These are phyloP conservation scores for Arabidopsis lyrata DNA, from an alignment of 441 rosid species.

Conservation along the genomic window DNA sequence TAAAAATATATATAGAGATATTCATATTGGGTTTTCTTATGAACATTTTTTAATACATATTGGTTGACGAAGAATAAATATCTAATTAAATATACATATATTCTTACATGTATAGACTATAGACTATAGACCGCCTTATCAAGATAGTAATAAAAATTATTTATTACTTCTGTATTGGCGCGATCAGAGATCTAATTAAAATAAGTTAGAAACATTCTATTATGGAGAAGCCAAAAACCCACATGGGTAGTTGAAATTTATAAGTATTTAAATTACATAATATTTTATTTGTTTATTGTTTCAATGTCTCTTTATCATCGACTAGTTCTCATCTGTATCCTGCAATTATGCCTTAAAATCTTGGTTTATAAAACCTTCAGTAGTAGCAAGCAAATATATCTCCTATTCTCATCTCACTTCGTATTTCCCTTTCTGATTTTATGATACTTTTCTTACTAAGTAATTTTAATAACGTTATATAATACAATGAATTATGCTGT, in stretches of 20 bases:
- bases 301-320: conserved; percentile 31
- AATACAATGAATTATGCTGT: neutral
- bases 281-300: conserved; percentile 8
- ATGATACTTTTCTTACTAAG: neutral
- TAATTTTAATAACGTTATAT: neutral
- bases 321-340: conserved; percentile 23
- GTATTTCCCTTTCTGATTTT: neutral
- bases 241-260: conserved; percentile 40
- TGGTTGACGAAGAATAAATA: neutral
- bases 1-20: neutral
- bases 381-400: conserved; percentile 5
- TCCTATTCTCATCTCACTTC: neutral
- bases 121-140: neutral
- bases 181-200: conserved; percentile 18
- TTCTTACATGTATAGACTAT: neutral
- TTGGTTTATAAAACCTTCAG: conserved; percentile 27
- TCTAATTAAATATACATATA: neutral
- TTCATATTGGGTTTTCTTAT: no score
- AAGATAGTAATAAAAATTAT: neutral
- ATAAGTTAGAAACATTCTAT: conserved; percentile 39
- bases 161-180: conserved; percentile 18
- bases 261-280: neutral
- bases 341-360: conserved; percentile 37
- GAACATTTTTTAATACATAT: neutral
- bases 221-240: conserved; percentile 42